phyloP scores from a whole-genome alignment of 768 basidiomycete species.

The Phallus indusiatus region DNA sequence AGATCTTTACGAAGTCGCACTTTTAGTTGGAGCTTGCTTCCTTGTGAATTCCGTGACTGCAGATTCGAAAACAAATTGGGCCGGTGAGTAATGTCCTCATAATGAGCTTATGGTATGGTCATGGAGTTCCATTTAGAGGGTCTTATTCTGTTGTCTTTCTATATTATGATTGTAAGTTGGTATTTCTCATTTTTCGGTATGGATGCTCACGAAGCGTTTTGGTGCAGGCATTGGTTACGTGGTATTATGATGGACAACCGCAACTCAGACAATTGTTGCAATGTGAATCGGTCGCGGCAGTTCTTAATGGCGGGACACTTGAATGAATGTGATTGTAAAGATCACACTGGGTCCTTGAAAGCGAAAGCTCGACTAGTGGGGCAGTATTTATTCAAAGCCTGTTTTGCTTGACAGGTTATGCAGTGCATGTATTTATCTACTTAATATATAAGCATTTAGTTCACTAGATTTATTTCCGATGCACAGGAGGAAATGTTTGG shows the following conservation, averaged over 20 bases:
- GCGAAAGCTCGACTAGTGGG: too few relatives aligned
- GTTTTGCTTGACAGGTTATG: too few relatives aligned
- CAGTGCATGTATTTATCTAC: too few relatives aligned
- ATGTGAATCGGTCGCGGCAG: too few relatives aligned
- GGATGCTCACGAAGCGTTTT: not conserved
- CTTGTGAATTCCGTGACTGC: constrained; percentile 75
- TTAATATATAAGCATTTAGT: too few relatives aligned
- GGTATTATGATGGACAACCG: constrained; percentile 56
- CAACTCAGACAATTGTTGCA: constrained; percentile 34
- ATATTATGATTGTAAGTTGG: constrained; percentile 49
- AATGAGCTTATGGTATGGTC: not conserved
- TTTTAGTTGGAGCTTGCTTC: constrained; percentile 59
- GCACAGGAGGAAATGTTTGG: too few relatives aligned
- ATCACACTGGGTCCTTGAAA: too few relatives aligned
- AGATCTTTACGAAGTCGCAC: constrained; percentile 63
- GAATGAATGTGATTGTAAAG: too few relatives aligned
- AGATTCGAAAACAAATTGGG: constrained; percentile 74
- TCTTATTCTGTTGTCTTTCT: constrained; percentile 54
- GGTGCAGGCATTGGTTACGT: constrained; percentile 56
- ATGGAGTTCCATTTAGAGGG: constrained; percentile 37
- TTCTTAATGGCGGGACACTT: too few relatives aligned
- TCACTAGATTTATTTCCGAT: too few relatives aligned
- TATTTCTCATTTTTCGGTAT: not conserved
- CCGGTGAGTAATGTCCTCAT: not conserved
- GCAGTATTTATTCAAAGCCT: too few relatives aligned